Evolutionary conservation across 805 yeast species (phyloP), one percentile per base, ranked within the genome.

Genomic region (Alloascoidea hylecoeti): DNA sequence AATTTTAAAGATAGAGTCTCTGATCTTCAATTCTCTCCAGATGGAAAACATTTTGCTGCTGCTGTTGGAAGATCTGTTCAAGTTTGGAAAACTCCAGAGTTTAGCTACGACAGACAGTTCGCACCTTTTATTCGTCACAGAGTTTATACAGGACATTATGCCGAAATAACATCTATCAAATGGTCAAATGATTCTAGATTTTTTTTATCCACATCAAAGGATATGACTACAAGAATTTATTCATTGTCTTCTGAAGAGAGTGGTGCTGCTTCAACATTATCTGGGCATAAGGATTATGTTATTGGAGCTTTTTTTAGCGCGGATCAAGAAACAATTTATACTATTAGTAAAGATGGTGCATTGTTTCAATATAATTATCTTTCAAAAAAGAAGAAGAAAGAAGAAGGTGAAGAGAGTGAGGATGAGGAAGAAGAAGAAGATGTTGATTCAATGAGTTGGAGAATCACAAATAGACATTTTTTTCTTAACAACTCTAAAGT

Each of bases 131-230:
- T 89, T 32, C 79, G 95, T 44, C 84, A 83, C 57, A 66, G 95
- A 50, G 72, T 82, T 4, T 86, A 86, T 49, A 85, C 96, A 1
- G 98, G 98, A 27, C 98, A 92, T 61, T 86, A 75, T 53, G 77
- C 76, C 37, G 94, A 84, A 48, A 73, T 92, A 16, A 66, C 72
- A 1, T 73, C 86, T 2, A 56, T 92, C 6, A 67, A 83, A 2
- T 92, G 97, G 97, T 84, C 96, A 1, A 67, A 66, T 18, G 98
- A 92, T 57, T 82, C 95, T 3, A 69, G 95, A 47, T 92, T 86
- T 52, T 70, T 92, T 48, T 63, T 92, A 33, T 74, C 95, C 2
- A 70, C 95, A 2, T 80, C 95, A 16, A 83, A 84, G 52, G 98
- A 92, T 60, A 67, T 92, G 68, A 82, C 96, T 0, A 76, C 94